Evolutionary conservation across 2,329 filamentous ascomycete species (phyloP).

Genomic region (Xylariaceae sp.): DNA sequence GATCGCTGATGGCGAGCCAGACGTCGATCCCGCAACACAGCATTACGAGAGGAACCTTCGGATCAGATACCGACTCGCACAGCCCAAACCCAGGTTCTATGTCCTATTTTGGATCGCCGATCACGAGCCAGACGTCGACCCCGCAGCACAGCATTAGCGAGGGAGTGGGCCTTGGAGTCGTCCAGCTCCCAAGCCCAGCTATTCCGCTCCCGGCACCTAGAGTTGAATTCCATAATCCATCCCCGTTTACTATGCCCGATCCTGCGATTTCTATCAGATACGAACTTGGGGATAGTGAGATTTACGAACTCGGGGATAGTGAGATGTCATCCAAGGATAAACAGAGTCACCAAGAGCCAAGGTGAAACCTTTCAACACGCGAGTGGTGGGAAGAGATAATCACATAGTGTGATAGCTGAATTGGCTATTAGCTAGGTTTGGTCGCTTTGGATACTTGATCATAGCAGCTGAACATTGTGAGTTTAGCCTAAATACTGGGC

Average conservation of each 20-base stretch:
- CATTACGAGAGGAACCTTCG: neutral
- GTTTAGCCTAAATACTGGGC: no score
- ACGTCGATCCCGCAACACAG: constrained; percentile 10
- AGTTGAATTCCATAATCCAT: constrained; percentile 1
- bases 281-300: no score
- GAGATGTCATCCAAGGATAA: constrained; percentile 12
- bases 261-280: neutral
- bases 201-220: neutral
- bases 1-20: neutral
- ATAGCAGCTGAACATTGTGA: no score
- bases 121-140: constrained; percentile 9
- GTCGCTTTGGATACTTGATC: no score
- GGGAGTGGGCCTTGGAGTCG: constrained; percentile 1
- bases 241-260: constrained; percentile 3
- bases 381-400: no score
- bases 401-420: no score
- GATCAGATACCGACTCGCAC: constrained; percentile 4
- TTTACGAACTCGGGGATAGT: neutral
- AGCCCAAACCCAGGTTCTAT: constrained; percentile 1
- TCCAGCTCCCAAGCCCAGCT: constrained; percentile 20
- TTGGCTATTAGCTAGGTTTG: no score
- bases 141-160: constrained; percentile 10
- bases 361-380: no score
- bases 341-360: neutral
- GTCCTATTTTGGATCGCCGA: constrained; percentile 1